These are phyloP conservation scores for Kazachstania sp. DNA, from an alignment of 1,139 yeast genomes.

Conservation along the genomic window DNA sequence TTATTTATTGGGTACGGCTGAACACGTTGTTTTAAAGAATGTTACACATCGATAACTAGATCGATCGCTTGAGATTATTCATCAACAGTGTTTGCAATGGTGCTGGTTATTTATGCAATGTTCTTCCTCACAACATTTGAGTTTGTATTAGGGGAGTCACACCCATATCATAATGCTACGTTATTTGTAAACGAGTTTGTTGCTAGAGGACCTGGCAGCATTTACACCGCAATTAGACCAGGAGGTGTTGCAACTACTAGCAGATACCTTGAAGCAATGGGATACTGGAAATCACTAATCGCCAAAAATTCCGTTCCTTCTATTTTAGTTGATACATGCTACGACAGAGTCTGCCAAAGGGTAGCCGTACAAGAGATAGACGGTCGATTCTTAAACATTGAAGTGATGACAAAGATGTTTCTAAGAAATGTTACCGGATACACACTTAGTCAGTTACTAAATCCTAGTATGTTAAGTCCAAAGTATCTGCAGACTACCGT, in stretches of 20 bases:
- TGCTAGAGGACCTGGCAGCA: background rate
- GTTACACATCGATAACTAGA: too few relatives aligned
- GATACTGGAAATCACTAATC: background rate
- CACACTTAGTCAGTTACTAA: background rate
- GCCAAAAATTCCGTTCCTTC: background rate
- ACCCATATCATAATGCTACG: background rate
- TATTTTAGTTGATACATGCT: background rate
- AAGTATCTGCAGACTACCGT: background rate
- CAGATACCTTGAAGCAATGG: background rate
- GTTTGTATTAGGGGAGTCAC: background rate
- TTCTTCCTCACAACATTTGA: background rate
- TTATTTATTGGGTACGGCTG: too few relatives aligned
- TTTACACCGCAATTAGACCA: background rate
- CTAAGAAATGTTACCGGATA: background rate
- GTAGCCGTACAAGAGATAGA: background rate
- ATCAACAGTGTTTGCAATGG: background rate
- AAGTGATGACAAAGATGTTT: background rate
- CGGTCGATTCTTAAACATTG: background rate
- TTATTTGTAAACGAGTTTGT: background rate
- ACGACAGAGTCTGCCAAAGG: background rate
- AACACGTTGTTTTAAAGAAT: too few relatives aligned
- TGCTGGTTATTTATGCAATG: background rate
- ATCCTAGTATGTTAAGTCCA: background rate
- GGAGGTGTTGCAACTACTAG: background rate
- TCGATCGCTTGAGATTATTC: too few relatives aligned